Conservation (phyloP, 2,329 filamentous ascomycete genomes). For the Sphaerostilbella broomeana region DNA sequence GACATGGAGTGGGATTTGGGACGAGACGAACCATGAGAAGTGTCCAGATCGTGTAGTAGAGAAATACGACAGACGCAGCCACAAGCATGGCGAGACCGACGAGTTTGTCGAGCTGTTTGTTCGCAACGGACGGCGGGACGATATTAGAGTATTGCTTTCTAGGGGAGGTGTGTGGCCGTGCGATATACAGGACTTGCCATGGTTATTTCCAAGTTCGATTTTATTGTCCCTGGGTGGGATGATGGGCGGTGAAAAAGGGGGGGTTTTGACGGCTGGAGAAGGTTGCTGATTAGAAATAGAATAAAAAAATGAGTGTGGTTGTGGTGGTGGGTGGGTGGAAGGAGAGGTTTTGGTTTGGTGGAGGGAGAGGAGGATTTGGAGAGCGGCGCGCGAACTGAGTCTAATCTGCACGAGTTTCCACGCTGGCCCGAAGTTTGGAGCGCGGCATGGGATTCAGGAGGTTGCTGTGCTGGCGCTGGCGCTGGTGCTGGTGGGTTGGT, state of each 20-base stretch:
- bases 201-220: no score
- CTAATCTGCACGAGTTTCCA: conserved; percentile 9
- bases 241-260: no score
- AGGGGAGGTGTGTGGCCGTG: conserved; percentile 25
- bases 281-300: no score
- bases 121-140: no score
- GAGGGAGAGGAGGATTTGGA: conserved; percentile 3
- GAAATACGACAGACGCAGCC: conserved; percentile 57
- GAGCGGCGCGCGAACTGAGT: conserved; percentile 7
- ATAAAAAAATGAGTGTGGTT: not conserved
- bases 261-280: no score
- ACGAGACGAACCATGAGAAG: conserved; percentile 84
- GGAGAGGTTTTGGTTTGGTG: conserved; percentile 2
- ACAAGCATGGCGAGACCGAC: conserved; percentile 62
- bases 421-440: conserved; percentile 13
- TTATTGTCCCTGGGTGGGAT: no score
- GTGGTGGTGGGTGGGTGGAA: no score
- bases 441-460: conserved; percentile 8
- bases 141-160: conserved; percentile 1
- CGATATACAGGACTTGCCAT: no score
- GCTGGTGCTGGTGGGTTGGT: no score
- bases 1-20: conserved; percentile 5
- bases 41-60: conserved; percentile 97
- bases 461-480: no score
- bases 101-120: conserved; percentile 92